phyloP scores from a whole-genome alignment of 2,329 filamentous ascomycete species.

The Exophiala spinifera region DNA sequence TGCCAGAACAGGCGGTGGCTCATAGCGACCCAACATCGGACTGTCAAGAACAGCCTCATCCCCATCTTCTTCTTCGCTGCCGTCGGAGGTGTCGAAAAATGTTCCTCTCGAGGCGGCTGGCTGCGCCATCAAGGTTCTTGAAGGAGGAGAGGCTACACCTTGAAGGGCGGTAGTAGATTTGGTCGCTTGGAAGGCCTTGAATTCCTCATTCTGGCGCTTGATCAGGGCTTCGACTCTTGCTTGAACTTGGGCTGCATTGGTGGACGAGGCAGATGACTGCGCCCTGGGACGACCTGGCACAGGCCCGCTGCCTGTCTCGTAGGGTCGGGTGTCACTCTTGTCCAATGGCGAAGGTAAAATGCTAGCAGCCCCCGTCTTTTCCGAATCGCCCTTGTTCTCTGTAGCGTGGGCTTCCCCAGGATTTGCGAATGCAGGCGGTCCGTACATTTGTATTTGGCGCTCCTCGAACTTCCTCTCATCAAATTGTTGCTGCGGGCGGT shows the following conservation, averaged over 20 bases:
- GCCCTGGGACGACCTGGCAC: constrained; percentile 10
- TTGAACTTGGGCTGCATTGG: constrained; percentile 20
- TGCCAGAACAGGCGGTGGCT: constrained; percentile 21
- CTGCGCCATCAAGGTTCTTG: constrained; percentile 7
- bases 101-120: constrained; percentile 21
- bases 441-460: constrained; percentile 75
- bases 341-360: constrained; percentile 9
- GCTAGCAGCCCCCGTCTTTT: background rate
- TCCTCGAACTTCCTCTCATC: constrained; percentile 83
- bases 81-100: constrained; percentile 25
- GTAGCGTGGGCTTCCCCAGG: constrained; percentile 20
- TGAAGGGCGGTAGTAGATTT: background rate
- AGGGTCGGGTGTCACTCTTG: constrained; percentile 4
- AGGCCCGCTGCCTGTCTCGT: background rate
- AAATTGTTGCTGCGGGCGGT: constrained; percentile 71
- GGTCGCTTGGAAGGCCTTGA: constrained; percentile 16
- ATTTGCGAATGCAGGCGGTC: constrained; percentile 43
- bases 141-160: background rate
- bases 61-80: constrained; percentile 41
- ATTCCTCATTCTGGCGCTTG: constrained; percentile 27
- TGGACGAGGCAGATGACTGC: constrained; percentile 22
- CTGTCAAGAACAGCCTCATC: constrained; percentile 37
- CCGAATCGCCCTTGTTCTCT: constrained; percentile 24
- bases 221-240: constrained; percentile 27
- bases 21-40: constrained; percentile 22